Evolutionary conservation across 352 stramenopile species (phyloP), one percentile per base, ranked within the genome.

Genomic region (Phytophthora macrochlamydospora): DNA sequence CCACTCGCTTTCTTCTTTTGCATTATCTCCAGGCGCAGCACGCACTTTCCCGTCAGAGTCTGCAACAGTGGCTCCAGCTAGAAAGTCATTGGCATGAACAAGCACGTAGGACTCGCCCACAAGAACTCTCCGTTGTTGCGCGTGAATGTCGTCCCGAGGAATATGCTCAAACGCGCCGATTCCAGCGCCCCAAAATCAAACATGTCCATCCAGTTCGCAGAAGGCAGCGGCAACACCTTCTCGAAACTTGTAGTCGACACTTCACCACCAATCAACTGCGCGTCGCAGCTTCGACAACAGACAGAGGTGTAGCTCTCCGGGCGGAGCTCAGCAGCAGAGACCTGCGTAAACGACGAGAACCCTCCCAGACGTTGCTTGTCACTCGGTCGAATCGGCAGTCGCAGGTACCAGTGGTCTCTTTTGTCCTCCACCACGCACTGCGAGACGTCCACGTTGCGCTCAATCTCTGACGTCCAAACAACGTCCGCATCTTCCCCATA

Each of bases 131-230:
- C 57, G 56, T 18, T 52, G 30, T 9, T 88, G 75, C 2, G 85
- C 79, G 18, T 80, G 65, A 50, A 95, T 93, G 48, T 76, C 74
- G 37, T 93, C 83, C 0, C 82, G 74, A 4, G 87, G 85, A 58
- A 94, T 83, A 45, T 94, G 82, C 59, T 93, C 84, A 61, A 94
- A 94, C 2, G 81, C 86, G 42, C 87, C 87, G 52, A 90, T 81
- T 7, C 84, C 87, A 37, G 82, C 79, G 8, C 87, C 87, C 87
- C 93, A 52, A 93, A 95, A 60, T 95, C 87, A 40, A 92, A 89
- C 87, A 95, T 95, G 32, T 95, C 87, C 76, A 91, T 90, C 87
- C 87, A 95, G 52, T 93, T 92, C 18, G 84, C 73, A 9, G 87
- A 93, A 32, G 87, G 87, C 6, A 95, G 71, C 28, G 87, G 85